A percentile compares a stretch with the other conserved stretches of the same genome.
These are phyloP conservation scores for Myriosclerotinia duriaeana DNA, from an alignment of 2,329 filamentous ascomycete genomes.

Conservation along the genomic window DNA sequence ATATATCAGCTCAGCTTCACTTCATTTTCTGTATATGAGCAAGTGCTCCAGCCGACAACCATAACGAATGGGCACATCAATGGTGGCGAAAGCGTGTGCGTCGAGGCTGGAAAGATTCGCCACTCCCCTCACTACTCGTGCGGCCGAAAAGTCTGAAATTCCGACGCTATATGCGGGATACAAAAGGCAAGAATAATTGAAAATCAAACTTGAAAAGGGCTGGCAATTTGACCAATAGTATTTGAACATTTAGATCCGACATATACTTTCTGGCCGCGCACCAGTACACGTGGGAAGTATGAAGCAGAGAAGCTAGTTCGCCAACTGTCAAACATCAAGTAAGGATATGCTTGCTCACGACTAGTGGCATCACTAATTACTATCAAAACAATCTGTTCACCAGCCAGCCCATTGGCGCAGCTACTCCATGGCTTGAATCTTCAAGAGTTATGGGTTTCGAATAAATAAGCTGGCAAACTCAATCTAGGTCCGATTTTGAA, in stretches of 20 bases:
- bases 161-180: too few species aligned
- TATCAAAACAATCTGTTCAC: background rate
- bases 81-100: background rate
- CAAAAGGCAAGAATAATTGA: too few species aligned
- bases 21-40: background rate
- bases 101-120: background rate
- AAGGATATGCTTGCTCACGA: constrained; percentile 6
- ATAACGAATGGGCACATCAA: background rate
- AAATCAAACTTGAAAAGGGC: too few species aligned
- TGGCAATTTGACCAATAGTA: too few species aligned
- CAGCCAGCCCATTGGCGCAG: background rate
- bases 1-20: too few species aligned
- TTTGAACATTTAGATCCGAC: too few species aligned
- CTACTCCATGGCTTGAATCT: background rate
- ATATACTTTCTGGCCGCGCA: too few species aligned
- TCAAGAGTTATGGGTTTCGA: background rate
- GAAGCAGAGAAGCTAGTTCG: background rate
- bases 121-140: background rate
- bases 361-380: background rate
- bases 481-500: background rate
- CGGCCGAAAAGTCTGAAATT: too few species aligned
- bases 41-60: background rate
- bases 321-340: background rate
- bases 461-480: background rate
- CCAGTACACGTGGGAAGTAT: background rate